Conservation (phyloP, 495 filamentous ascomycete species). For the Penicillium longicatenatum region DNA sequence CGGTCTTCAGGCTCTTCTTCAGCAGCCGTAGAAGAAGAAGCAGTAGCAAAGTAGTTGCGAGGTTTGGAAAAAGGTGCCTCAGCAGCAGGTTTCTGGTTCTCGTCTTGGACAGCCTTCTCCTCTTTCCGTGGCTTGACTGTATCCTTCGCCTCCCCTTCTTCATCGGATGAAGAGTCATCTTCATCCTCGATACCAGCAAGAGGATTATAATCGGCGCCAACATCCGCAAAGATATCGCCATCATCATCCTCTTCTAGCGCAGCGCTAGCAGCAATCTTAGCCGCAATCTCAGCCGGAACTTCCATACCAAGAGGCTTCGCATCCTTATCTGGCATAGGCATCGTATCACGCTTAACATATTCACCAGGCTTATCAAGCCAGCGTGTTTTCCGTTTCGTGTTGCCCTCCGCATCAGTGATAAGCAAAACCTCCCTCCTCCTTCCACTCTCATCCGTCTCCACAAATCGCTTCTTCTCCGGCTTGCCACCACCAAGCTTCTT, state of each 20-base stretch:
- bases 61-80: conserved; percentile 29
- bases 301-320: conserved; percentile 76
- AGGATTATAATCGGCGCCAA: conserved; percentile 85
- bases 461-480: conserved; percentile 63
- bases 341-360: conserved; percentile 36
- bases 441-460: conserved; percentile 67
- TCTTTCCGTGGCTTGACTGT: conserved; percentile 3
- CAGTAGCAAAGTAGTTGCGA: conserved; percentile 45
- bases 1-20: conserved; percentile 48
- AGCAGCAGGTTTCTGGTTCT: conserved; percentile 3
- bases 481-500: conserved; percentile 69
- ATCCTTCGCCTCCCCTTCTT: conserved; percentile 40
- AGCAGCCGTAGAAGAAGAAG: conserved; percentile 25
- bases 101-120: conserved; percentile 26
- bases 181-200: conserved; percentile 68
- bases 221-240: conserved; percentile 85
- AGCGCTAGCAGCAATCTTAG: conserved; percentile 36
- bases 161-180: conserved; percentile 49
- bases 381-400: conserved; percentile 79
- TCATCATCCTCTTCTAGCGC: conserved; percentile 53
- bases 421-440: conserved; percentile 82
- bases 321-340: conserved; percentile 67
- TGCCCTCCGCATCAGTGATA: conserved; percentile 82
- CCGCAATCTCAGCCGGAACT: conserved; percentile 59
- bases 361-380: conserved; percentile 49